Percentiles rank a stretch among this genome's conserved stretches.
Evolutionary conservation across 805 yeast species (phyloP).

Genomic region (Nakazawaea anatomiae): DNA sequence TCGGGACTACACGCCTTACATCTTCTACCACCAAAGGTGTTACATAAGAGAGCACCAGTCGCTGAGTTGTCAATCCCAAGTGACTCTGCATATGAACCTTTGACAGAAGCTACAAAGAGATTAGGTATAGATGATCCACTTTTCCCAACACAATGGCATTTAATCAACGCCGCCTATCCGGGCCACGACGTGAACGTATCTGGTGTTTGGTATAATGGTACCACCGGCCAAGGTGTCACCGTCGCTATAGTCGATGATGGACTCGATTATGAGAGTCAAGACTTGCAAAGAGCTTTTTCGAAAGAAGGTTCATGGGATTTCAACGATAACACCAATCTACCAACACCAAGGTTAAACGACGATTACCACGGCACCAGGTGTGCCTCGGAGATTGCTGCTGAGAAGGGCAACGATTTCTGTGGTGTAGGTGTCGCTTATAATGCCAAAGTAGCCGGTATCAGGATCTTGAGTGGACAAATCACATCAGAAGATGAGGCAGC

Average conservation of each 20-base stretch:
- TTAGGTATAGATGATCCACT: conserved; percentile 75
- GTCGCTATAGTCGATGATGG: conserved; percentile 96
- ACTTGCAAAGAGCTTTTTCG: conserved; percentile 63
- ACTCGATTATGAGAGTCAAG: conserved; percentile 72
- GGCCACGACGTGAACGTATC: conserved; percentile 86
- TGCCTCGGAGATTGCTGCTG: conserved; percentile 96
- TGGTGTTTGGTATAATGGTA: conserved; percentile 76
- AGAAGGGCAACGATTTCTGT: conserved; percentile 72
- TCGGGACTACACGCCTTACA: conserved; percentile 43
- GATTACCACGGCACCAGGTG: conserved; percentile 97
- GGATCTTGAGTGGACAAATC: conserved; percentile 78
- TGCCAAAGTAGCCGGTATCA: conserved; percentile 81
- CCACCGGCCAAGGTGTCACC: conserved; percentile 76
- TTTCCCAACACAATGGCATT: conserved; percentile 87
- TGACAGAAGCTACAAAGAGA: conserved; percentile 40
- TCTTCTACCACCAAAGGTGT: conserved; percentile 43
- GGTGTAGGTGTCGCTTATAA: conserved; percentile 97
- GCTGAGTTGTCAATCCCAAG: conserved; percentile 25
- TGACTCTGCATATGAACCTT: conserved; percentile 47
- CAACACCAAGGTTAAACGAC: conserved; percentile 72
- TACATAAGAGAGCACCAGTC: conserved; percentile 57
- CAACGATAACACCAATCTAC: conserved; percentile 68
- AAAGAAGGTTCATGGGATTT: conserved; percentile 89
- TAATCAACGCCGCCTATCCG: conserved; percentile 64
- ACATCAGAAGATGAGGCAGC: conserved; percentile 88